Evolutionary conservation across 345 rosid species (phyloP), one percentile per base, ranked within the genome.

Genomic region (Eucalyptus polyanthemos): DNA sequence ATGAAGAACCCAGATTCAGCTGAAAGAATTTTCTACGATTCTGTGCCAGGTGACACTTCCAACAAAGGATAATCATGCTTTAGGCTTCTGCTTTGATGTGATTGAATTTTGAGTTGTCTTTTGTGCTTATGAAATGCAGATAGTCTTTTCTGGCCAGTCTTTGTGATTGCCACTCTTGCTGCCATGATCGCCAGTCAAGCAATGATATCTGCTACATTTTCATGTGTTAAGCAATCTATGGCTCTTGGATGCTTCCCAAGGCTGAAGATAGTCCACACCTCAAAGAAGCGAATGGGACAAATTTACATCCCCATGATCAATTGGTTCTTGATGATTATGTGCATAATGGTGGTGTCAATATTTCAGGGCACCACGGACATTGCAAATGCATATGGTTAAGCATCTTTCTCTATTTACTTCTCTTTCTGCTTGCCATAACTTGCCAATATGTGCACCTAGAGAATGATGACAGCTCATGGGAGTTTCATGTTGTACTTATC

Each of bases 111-210:
- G 31, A 40, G 40, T 58, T 34, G 19, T 9, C 88, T 37, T 47
- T 42, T 31, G 19, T 80, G 25, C 88, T 86, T 86, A 51, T 51
- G 47, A 86, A 53, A 22, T 24, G 92, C 96, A 97, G 98, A 65
- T 53, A 91, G 92, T 90, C 93, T 98, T 88, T 98, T 98, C 92
- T 97, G 99, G 99, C 99, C 97, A 4, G 96, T 98, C 90, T 95
- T 98, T 72, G 94, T 94, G 88, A 86, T 97, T 86, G 99, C 99
- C 49, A 93, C 99, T 25, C 88, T 97, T 21, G 99, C 99, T 9
- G 99, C 99, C 31, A 95, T 94, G 96, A 98, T 98, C 90, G 98
- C 99, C 47, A 98, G 99, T 91, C 99, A 98, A 93, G 99, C 98
- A n/a, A 98, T 98, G 99, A 98, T 98, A 89, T 98, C 99, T 58